These are phyloP conservation scores for Fulvia fulva DNA, from an alignment of 2,329 filamentous ascomycete species.

Conservation along the genomic window DNA sequence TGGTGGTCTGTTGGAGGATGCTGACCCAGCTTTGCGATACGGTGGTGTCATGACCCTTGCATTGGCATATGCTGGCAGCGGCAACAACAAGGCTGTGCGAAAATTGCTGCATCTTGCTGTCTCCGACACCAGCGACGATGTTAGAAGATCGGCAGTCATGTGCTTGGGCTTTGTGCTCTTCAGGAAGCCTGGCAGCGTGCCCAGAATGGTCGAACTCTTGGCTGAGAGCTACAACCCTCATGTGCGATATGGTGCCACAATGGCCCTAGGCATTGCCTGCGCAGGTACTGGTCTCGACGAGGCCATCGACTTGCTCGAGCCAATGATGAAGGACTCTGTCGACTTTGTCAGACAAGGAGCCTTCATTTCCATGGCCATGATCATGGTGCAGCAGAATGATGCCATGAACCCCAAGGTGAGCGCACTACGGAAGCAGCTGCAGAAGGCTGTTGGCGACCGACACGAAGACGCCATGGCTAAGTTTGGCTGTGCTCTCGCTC, in stretches of 20 bases:
- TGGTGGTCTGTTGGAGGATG: conserved; percentile 85
- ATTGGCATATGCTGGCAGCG: conserved; percentile 91
- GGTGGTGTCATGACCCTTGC: conserved; percentile 99
- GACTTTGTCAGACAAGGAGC: conserved; percentile 98
- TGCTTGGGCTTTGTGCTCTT: conserved; percentile 97
- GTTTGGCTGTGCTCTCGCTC: conserved; percentile 87
- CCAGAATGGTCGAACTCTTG: conserved; percentile 96
- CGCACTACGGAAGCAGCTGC: conserved; percentile 83
- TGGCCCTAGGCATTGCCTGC: conserved; percentile 97
- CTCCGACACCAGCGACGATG: conserved; percentile 96
- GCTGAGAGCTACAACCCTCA: conserved; percentile 99
- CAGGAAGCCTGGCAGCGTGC: conserved; percentile 93
- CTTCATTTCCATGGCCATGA: conserved; percentile 91
- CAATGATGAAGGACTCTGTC: conserved; percentile 98
- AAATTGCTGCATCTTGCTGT: conserved; percentile 94
- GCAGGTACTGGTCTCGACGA: conserved; percentile 94
- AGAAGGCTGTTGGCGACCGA: conserved; percentile 89
- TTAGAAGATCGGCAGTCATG: conserved; percentile 93
- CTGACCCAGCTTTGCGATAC: conserved; percentile 89
- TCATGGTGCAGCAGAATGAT: conserved; percentile 99
- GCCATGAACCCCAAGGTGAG: conserved; percentile 96
- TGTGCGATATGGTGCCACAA: conserved; percentile 93
- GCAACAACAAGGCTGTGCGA: conserved; percentile 97
- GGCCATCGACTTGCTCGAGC: conserved; percentile 92
- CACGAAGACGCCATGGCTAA: conserved; percentile 99